Base-by-base conservation (phyloP, 2,329 filamentous ascomycete genomes). In the Ophiostoma perfectum region DNA sequence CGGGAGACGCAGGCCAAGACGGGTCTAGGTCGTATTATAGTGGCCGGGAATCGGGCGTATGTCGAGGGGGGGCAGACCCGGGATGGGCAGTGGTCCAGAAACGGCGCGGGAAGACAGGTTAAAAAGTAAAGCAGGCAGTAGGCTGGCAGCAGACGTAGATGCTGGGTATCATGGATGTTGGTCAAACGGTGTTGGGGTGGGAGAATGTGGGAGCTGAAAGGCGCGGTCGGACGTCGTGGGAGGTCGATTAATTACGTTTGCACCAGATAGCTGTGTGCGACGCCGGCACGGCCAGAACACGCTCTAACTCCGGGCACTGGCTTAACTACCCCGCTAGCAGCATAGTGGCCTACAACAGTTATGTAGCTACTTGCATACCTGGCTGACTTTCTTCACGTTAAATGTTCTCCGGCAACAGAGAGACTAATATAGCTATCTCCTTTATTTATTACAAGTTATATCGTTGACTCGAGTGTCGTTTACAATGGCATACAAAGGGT, bases 261-360 rank as follows among this genome's bases (percentile, higher is more conserved):
- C 52, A 63, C 18, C 47, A 58, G 66, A 67, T 67, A 55, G 66
- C 66, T 67, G 52, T 63, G 65, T 11, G 49, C 18, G 49, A 55
- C 49, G 49, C 49, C 49, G 49, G 49, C 49, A 55, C 49, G 49
- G 49, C 49, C 49, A 55, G 49, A 55, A 55, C 49, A 27, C 49
- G 49, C 49, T 55, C 49, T 55, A 55, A 55, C 49, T 55, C 49
- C 49, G 49, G 49, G 49, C 49, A 18, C 49, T 55, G 49, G n/a
- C 27, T 3, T 4, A 27, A 55, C 8, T 55, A 55, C 49, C 49
- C 49, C 49, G 49, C 49, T 55, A 27, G 18, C 7, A 11, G 49
- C 49, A 27, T 27, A 55, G 49, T 8, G 18, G n/a, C 12, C 8
- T 27, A 27, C 27, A 27, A 27, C 27, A 27, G 27, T 27, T 27